phyloP scores from a whole-genome alignment of 1,139 yeast species.

The Zygosaccharomyces pseudobailii region DNA sequence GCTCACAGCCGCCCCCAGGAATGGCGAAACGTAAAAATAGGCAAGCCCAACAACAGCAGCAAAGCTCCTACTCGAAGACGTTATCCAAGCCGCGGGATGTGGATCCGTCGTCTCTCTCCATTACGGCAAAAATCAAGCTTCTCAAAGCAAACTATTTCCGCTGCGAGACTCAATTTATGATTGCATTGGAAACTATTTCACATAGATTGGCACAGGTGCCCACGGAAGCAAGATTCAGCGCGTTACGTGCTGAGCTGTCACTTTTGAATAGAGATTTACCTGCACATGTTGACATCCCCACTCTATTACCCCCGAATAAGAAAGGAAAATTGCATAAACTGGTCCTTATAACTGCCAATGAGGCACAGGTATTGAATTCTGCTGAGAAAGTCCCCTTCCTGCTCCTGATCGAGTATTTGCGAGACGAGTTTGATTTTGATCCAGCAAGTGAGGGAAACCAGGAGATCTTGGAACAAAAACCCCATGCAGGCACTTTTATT shows the following conservation, averaged over 20 bases:
- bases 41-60: neutral
- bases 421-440: slow-evolving; percentile 84
- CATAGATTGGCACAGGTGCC: slow-evolving; percentile 82
- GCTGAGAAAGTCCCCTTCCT: slow-evolving; percentile 95
- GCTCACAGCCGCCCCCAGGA: slow-evolving; percentile 12
- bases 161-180: slow-evolving; percentile 85
- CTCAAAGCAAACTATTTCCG: slow-evolving; percentile 77
- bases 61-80: slow-evolving; percentile 2
- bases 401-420: slow-evolving; percentile 70
- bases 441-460: slow-evolving; percentile 60
- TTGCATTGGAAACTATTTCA: slow-evolving; percentile 83
- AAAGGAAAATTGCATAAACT: slow-evolving; percentile 60
- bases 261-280: slow-evolving; percentile 80
- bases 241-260: slow-evolving; percentile 83
- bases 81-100: slow-evolving; percentile 12
- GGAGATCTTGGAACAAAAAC: slow-evolving; percentile 41
- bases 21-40: neutral
- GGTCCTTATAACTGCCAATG: slow-evolving; percentile 80
- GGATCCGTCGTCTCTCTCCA: slow-evolving; percentile 37
- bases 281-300: slow-evolving; percentile 91
- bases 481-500: slow-evolving; percentile 45
- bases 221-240: slow-evolving; percentile 81
- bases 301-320: slow-evolving; percentile 63
- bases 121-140: slow-evolving; percentile 49
- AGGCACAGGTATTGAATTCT: slow-evolving; percentile 89